Base-by-base conservation (phyloP, 2,329 filamentous ascomycete genomes). In the Cryphonectria radicalis region DNA sequence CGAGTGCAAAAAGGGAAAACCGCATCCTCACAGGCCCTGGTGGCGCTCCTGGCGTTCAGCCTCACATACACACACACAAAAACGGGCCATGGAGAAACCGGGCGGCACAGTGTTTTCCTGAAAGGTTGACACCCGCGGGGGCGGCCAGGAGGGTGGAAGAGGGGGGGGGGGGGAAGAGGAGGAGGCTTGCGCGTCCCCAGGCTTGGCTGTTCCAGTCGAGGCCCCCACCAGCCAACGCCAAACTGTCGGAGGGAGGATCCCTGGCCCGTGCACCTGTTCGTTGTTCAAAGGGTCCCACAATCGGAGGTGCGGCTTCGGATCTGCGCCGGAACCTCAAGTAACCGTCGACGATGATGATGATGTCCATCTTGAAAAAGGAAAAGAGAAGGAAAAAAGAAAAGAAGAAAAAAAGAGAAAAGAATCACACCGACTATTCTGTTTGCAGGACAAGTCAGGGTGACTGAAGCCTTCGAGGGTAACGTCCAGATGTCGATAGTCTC, bases 131-230 rank as follows among this genome's bases (percentile, higher is more conserved):
- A 64, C 62, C 13, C 25, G 42, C 62, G 17, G 4, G 19, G 62
- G 19, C n/a, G n/a, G 42, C 43, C 19, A 66, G 63, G 28, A 37
- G 63, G 32, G 32, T 32, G 32, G 32, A 32, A 3, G 28, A 28
- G 2, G 28, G 28, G 28, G 28, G 28, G 28, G 28, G 28, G 28
- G 28, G 28, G 28, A 28, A 2, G 28, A 28, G 19, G 4, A 4
- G 28, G 25, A 55, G 37, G 64, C 46, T 66, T 66, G 64, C 64
- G 64, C 64, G 64, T 66, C 64, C 64, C 66, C 66, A 46, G 55
- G 66, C 66, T 62, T 46, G 66, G 66, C 53, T 67, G 66, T 59
- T 46, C 55, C 66, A 62, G 57, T 22, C 8, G 4, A 4, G 50
- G 35, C n/a, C 53, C 53, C 66, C 66, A 43, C 35, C 35, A n/a